Evolutionary conservation across 495 filamentous ascomycete genomes (phyloP).

Genomic region (Penicillium turbatum): DNA sequence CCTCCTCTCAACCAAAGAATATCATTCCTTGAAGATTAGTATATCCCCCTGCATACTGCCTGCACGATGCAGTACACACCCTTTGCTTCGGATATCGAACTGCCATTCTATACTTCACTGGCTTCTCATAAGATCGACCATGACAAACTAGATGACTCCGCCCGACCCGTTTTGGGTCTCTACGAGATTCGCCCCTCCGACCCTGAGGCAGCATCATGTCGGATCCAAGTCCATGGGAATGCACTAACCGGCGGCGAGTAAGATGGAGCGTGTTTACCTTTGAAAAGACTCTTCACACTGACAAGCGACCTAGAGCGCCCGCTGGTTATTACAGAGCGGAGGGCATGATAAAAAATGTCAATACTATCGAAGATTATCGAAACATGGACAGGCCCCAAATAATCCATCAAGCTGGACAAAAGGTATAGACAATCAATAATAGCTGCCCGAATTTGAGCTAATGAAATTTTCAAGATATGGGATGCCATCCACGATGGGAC

Average conservation of each 20-base stretch:
- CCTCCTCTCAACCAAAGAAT: not conserved
- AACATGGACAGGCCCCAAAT: constrained; percentile 67
- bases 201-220: constrained; percentile 64
- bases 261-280: constrained; percentile 27
- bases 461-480: constrained; percentile 64
- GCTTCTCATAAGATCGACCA: constrained; percentile 90
- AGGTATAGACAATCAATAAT: constrained; percentile 46
- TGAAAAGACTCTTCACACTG: not conserved
- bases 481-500: constrained; percentile 94
- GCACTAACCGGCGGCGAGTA: constrained; percentile 80
- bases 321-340: constrained; percentile 74
- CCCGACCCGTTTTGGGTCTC: constrained; percentile 77
- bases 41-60: not conserved
- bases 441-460: not conserved
- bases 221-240: constrained; percentile 83
- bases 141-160: constrained; percentile 92
- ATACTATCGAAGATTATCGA: constrained; percentile 91
- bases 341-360: constrained; percentile 91
- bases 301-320: constrained; percentile 55
- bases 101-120: constrained; percentile 88
- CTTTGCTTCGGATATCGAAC: constrained; percentile 89
- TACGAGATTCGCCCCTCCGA: constrained; percentile 77
- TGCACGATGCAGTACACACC: constrained; percentile 61
- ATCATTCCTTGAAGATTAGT: not conserved
- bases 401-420: constrained; percentile 68